Evolutionary conservation across 495 filamentous ascomycete species (phyloP).

Genomic region (Pyronema domesticum): DNA sequence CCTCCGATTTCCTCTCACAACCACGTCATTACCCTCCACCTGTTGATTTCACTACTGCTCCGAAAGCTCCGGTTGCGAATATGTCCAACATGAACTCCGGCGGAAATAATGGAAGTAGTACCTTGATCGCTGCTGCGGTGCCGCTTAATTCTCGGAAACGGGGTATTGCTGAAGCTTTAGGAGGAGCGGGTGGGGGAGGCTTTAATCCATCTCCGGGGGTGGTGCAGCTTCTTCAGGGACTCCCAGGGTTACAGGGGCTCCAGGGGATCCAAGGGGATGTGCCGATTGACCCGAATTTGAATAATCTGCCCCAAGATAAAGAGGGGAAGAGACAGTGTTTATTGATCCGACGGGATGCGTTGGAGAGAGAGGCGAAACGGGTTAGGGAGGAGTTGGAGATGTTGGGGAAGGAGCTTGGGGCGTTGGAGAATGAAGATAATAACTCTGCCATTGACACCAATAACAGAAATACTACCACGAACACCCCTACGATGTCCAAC

Average conservation of each 20-base stretch:
- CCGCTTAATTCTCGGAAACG: conserved; percentile 44
- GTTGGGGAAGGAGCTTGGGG: conserved; percentile 17
- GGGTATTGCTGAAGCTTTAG: conserved; percentile 41
- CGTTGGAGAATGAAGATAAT: background rate
- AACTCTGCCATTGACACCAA: background rate
- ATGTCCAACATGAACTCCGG: no score
- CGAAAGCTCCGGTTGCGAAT: background rate
- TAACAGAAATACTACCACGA: background rate
- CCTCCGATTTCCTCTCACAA: background rate
- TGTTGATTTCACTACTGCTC: conserved; percentile 19
- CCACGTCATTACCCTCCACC: conserved; percentile 19
- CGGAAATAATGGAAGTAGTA: background rate
- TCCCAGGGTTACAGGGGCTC: conserved; percentile 38
- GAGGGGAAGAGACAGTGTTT: conserved; percentile 24
- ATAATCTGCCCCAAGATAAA: conserved; percentile 22
- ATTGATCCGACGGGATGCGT: conserved; percentile 24
- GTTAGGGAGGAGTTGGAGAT: conserved; percentile 20
- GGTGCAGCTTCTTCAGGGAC: background rate
- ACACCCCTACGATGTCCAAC: background rate
- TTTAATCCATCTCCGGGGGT: no score
- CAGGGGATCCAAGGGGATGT: conserved; percentile 52
- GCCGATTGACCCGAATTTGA: conserved; percentile 32
- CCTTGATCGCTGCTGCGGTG: background rate
- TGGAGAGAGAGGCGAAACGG: conserved; percentile 21
- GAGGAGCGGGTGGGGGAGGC: background rate